Evolutionary conservation across 352 stramenopile genomes (phyloP).

Genomic region (Aphanomyces astaci): DNA sequence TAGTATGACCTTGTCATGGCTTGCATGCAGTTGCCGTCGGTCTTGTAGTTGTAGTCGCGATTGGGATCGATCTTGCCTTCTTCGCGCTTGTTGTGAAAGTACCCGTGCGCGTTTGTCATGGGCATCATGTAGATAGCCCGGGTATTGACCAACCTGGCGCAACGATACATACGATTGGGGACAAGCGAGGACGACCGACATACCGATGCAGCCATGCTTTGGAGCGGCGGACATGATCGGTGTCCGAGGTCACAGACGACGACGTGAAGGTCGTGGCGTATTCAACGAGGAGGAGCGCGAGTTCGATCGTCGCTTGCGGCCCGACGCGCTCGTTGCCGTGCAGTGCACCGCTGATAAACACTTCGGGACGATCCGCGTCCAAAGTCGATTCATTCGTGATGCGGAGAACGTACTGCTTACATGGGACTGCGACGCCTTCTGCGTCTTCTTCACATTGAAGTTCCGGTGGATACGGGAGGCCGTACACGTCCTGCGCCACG

Average conservation of each 20-base stretch:
- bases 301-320: constrained; percentile 85
- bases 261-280: constrained; percentile 37
- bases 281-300: constrained; percentile 79
- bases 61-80: constrained; percentile 94
- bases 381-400: constrained; percentile 85
- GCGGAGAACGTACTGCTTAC: constrained; percentile 81
- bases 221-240: constrained; percentile 15
- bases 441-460: constrained; percentile 52
- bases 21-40: constrained; percentile 86
- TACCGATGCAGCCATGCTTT: constrained; percentile 11
- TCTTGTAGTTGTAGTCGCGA: constrained; percentile 97
- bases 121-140: constrained; percentile 77
- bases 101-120: constrained; percentile 93
- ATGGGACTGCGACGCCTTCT: constrained; percentile 33
- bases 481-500: constrained; percentile 77
- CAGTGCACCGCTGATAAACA: constrained; percentile 95
- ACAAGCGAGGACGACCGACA: constrained; percentile 34
- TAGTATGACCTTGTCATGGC: constrained; percentile 92
- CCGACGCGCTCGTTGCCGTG: constrained; percentile 95
- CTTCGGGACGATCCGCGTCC: constrained; percentile 78
- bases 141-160: constrained; percentile 69
- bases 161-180: constrained; percentile 26
- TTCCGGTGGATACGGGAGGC: constrained; percentile 56
- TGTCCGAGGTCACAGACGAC: constrained; percentile 1
- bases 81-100: constrained; percentile 66